Percentiles rank a stretch among this genome's conserved stretches.
phyloP scores from a whole-genome alignment of 2,329 filamentous ascomycete genomes.

The Phyllosticta capitalensis region DNA sequence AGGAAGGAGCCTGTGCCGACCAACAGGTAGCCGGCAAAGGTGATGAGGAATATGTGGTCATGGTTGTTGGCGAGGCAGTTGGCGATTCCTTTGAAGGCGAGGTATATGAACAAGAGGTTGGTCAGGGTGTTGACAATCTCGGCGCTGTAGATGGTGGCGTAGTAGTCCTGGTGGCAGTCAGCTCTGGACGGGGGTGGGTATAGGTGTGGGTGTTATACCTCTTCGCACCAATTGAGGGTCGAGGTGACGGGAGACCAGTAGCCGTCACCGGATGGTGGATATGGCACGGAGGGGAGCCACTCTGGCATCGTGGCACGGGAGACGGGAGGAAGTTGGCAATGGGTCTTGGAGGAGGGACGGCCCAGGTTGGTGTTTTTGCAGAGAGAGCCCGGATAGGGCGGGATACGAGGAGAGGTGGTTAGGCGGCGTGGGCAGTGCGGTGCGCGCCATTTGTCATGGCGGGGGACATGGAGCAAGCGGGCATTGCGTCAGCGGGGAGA shows the following conservation, averaged over 20 bases:
- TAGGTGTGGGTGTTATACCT: constrained; percentile 38
- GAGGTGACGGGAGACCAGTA: constrained; percentile 63
- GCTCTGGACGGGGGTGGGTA: background rate
- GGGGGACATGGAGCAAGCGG: background rate
- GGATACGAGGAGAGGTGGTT: background rate
- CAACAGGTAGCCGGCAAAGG: constrained; percentile 52
- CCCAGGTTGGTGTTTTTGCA: background rate
- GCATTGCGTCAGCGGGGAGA: background rate
- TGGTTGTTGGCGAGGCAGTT: constrained; percentile 66
- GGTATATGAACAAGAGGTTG: constrained; percentile 70
- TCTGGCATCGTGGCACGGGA: constrained; percentile 20
- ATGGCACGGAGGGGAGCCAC: constrained; percentile 36
- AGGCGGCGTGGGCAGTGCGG: constrained; percentile 4
- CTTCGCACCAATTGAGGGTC: constrained; percentile 73
- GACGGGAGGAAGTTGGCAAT: background rate
- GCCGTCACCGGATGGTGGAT: constrained; percentile 44
- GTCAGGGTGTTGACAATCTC: constrained; percentile 75
- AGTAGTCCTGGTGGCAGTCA: constrained; percentile 52
- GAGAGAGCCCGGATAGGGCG: constrained; percentile 5
- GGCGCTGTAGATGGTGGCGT: constrained; percentile 64
- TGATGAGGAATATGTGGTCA: constrained; percentile 63
- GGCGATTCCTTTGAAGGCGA: constrained; percentile 64
- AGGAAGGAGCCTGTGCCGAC: constrained; percentile 54
- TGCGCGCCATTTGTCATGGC: constrained; percentile 6
- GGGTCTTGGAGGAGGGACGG: background rate